Percentiles rank a stretch among this genome's conserved stretches.
Evolutionary conservation across 202 grass and related monocot genomes (phyloP).

Genomic region (Saccharum hybrid): DNA sequence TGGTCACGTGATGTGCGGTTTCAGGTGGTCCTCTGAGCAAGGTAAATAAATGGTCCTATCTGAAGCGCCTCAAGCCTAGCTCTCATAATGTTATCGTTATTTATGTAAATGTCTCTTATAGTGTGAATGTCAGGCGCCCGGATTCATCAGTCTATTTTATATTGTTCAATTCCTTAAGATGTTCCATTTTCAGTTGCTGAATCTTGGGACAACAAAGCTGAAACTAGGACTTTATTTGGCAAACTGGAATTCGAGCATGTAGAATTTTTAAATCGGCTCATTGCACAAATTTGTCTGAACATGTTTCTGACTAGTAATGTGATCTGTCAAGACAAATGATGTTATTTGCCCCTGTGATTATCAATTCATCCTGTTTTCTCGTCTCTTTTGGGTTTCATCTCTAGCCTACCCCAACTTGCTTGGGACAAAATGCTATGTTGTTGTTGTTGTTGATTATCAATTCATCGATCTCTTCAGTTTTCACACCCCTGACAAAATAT

Average conservation of each 20-base stretch:
- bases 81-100: constrained; percentile 41
- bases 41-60: constrained; percentile 61
- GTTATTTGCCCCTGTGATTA: not conserved
- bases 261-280: constrained; percentile 38
- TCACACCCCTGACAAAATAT: not conserved
- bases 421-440: no score
- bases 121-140: constrained; percentile 12
- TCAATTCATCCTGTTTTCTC: not conserved
- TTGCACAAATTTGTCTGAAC: constrained; percentile 33
- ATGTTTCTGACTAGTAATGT: not conserved
- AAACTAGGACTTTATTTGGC: constrained; percentile 42
- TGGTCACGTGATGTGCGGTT: constrained; percentile 28
- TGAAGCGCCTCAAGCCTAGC: constrained; percentile 45
- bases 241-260: constrained; percentile 37
- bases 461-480: not conserved
- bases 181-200: constrained; percentile 17
- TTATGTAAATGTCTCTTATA: constrained; percentile 56
- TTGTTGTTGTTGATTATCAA: not conserved
- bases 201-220: constrained; percentile 28
- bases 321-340: not conserved
- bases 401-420: no score
- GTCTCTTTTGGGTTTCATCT: no score
- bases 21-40: constrained; percentile 45
- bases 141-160: constrained; percentile 37
- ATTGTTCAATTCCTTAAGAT: constrained; percentile 21